These are phyloP conservation scores for Apiospora aurea DNA, from an alignment of 2,329 filamentous ascomycete genomes.

Conservation along the genomic window DNA sequence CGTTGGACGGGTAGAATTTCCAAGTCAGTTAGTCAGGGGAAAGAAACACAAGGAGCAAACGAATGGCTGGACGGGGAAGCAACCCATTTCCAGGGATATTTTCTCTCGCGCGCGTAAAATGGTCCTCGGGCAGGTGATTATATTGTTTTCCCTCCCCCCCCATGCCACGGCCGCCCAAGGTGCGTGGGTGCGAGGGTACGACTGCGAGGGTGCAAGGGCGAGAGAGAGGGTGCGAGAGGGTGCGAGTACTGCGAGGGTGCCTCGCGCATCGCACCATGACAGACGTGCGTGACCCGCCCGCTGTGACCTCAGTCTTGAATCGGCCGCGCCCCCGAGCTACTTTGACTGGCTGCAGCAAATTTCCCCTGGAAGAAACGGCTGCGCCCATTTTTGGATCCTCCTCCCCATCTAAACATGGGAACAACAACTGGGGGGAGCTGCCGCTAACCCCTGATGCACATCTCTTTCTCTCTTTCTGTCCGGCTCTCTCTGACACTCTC, in stretches of 20 bases:
- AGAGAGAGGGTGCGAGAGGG: too few species aligned
- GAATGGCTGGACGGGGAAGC: slow-evolving; percentile 21
- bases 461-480: neutral
- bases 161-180: neutral
- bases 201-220: too few species aligned
- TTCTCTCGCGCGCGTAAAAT: slow-evolving; percentile 23
- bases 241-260: too few species aligned
- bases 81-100: slow-evolving; percentile 21
- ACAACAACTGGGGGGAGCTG: slow-evolving; percentile 13
- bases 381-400: slow-evolving; percentile 21
- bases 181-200: too few species aligned
- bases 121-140: slow-evolving; percentile 20
- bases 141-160: slow-evolving; percentile 13
- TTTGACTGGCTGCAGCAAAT: slow-evolving; percentile 21
- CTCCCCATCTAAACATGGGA: slow-evolving; percentile 21
- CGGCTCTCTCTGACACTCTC: neutral
- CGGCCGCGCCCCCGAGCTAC: slow-evolving; percentile 22
- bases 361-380: slow-evolving; percentile 22
- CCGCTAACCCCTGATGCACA: slow-evolving; percentile 19
- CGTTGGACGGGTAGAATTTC: slow-evolving; percentile 5
- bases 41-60: slow-evolving; percentile 18
- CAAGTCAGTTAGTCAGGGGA: slow-evolving; percentile 14
- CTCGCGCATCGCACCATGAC: slow-evolving; percentile 20
- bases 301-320: slow-evolving; percentile 25
- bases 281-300: slow-evolving; percentile 22